Evolutionary conservation across 2,329 filamentous ascomycete species (phyloP).

Genomic region (Akanthomyces uredinophilus): DNA sequence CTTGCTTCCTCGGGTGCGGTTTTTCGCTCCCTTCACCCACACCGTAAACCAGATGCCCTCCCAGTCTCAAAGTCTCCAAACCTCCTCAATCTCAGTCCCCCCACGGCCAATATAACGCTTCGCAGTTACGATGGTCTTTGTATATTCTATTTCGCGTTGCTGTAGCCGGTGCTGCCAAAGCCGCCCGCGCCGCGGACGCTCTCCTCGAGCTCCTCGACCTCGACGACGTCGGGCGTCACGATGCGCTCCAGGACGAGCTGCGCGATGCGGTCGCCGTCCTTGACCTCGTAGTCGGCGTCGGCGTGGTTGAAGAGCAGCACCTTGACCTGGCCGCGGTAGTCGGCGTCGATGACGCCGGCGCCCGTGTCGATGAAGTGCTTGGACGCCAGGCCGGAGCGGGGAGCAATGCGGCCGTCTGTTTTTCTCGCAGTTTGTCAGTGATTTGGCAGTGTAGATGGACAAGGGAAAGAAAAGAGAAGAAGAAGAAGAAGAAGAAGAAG

Average conservation of each 20-base stretch:
- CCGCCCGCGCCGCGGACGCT: conserved; percentile 87
- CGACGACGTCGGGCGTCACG: conserved; percentile 85
- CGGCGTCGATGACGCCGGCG: conserved; percentile 94
- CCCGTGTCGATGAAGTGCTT: conserved; percentile 97
- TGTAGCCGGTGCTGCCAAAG: conserved; percentile 76
- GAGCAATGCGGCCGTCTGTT: conserved; percentile 80
- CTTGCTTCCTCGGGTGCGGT: not conserved
- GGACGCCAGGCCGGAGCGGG: conserved; percentile 81
- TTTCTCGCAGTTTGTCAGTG: too few species aligned
- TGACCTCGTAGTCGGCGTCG: conserved; percentile 74
- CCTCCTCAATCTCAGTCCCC: too few species aligned
- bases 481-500: too few species aligned
- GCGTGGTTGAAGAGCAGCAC: conserved; percentile 91
- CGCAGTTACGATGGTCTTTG: not conserved
- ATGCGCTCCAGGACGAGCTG: conserved; percentile 94
- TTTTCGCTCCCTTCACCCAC: not conserved
- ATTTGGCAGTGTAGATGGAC: too few species aligned
- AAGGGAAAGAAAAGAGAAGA: too few species aligned
- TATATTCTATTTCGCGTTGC: not conserved
- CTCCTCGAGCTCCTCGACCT: conserved; percentile 82
- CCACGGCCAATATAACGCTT: too few species aligned
- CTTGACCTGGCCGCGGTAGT: conserved; percentile 92
- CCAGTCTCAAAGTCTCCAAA: not conserved
- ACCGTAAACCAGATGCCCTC: not conserved
- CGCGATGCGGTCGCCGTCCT: conserved; percentile 83